These are phyloP conservation scores for Mycena amicta DNA, from an alignment of 768 basidiomycete species.

Conservation along the genomic window DNA sequence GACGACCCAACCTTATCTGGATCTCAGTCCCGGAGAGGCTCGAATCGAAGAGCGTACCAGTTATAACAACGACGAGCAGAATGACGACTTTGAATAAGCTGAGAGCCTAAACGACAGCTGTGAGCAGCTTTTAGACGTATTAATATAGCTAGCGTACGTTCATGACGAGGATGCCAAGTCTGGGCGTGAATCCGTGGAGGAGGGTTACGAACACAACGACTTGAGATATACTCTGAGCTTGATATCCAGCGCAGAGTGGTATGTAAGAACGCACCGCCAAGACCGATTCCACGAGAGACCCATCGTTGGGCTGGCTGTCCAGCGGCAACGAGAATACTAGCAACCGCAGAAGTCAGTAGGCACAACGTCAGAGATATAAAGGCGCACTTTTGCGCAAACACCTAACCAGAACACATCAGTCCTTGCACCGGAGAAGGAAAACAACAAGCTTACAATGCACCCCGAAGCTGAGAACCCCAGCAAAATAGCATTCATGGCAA, in stretches of 20 bases:
- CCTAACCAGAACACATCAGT: constrained; percentile 22
- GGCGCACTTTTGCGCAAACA: constrained; percentile 34
- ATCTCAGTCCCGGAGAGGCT: background rate
- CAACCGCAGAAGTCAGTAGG: background rate
- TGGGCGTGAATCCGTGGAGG: constrained; percentile 55
- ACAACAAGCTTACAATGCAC: constrained; percentile 44
- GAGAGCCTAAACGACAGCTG: too few species aligned
- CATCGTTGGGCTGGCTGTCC: constrained; percentile 43
- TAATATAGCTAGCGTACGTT: constrained; percentile 47
- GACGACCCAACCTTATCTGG: constrained; percentile 53
- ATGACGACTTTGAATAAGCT: constrained; percentile 58
- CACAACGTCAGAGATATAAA: background rate
- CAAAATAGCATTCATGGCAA: constrained; percentile 50
- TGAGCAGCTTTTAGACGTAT: too few species aligned
- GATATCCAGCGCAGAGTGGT: too few species aligned
- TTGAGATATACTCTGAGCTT: too few species aligned
- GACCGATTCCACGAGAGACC: constrained; percentile 59
- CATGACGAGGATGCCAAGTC: constrained; percentile 52
- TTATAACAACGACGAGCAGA: constrained; percentile 54
- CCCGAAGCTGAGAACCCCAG: constrained; percentile 39
- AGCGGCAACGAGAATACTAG: constrained; percentile 52
- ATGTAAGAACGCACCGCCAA: constrained; percentile 51
- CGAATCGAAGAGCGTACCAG: constrained; percentile 31
- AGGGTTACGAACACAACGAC: constrained; percentile 54
- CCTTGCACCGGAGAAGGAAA: constrained; percentile 23